phyloP scores from a whole-genome alignment of 768 basidiomycete species.

The Plicaturopsis crispa region DNA sequence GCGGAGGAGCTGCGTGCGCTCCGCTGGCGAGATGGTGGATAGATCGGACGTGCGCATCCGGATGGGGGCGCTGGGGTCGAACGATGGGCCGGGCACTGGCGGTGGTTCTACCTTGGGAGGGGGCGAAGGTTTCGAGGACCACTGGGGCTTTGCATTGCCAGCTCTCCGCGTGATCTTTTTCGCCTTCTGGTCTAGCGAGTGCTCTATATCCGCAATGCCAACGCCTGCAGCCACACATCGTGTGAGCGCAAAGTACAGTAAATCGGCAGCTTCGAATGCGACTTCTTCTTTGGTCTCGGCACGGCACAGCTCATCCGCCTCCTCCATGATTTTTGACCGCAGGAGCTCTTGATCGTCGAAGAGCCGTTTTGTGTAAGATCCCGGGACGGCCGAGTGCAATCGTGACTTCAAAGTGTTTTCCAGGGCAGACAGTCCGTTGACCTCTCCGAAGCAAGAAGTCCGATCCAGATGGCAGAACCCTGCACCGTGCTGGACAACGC shows the following conservation, averaged over 20 bases:
- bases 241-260: constrained; percentile 86
- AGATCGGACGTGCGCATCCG: constrained; percentile 74
- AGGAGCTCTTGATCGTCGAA: constrained; percentile 81
- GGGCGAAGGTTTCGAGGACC: constrained; percentile 30
- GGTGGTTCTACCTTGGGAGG: constrained; percentile 10
- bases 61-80: constrained; percentile 41
- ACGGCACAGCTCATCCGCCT: constrained; percentile 92
- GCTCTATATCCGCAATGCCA: constrained; percentile 74
- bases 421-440: constrained; percentile 72
- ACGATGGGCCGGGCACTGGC: constrained; percentile 1
- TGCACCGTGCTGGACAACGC: constrained; percentile 79
- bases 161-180: constrained; percentile 79
- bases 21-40: constrained; percentile 32
- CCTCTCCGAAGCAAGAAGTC: constrained; percentile 82
- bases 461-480: constrained; percentile 94
- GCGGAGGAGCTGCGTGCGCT: constrained; percentile 65
- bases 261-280: constrained; percentile 92
- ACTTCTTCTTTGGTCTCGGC: constrained; percentile 74
- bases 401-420: constrained; percentile 74
- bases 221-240: constrained; percentile 83
- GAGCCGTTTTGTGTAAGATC: constrained; percentile 85
- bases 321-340: constrained; percentile 93
- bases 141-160: constrained; percentile 90
- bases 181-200: constrained; percentile 77
- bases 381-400: constrained; percentile 70